Conservation (phyloP, 805 yeast species). For the Lipomyces chichibuensis region DNA sequence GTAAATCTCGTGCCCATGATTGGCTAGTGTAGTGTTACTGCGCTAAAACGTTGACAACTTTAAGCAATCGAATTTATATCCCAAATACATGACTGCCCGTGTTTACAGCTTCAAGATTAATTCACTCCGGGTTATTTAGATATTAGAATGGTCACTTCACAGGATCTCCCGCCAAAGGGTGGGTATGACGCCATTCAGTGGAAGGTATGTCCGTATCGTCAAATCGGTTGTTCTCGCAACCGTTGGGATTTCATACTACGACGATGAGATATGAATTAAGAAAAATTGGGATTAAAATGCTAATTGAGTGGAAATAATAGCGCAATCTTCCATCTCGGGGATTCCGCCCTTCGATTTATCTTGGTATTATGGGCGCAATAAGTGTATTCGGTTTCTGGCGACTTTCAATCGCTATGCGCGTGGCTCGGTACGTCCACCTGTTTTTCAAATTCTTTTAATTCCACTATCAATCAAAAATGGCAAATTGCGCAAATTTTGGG, state of each 20-base stretch:
- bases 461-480: not conserved
- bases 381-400: constrained; percentile 66
- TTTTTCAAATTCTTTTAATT: not conserved
- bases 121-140: not conserved
- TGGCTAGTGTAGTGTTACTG: not conserved
- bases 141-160: constrained; percentile 43
- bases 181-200: constrained; percentile 88
- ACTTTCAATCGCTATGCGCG: constrained; percentile 66
- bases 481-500: not conserved
- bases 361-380: constrained; percentile 63
- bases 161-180: constrained; percentile 84
- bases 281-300: not conserved
- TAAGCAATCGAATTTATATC: not conserved
- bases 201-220: constrained; percentile 50
- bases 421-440: constrained; percentile 49
- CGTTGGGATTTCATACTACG: too few relatives aligned
- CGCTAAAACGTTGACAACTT: not conserved
- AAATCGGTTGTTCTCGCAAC: not conserved
- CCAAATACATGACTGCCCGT: not conserved
- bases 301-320: constrained; percentile 28
- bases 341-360: constrained; percentile 73
- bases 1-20: not conserved
- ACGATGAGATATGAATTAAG: too few relatives aligned
- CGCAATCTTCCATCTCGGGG: constrained; percentile 85
- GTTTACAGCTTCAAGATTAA: not conserved